These are phyloP conservation scores for Auriscalpium vulgare DNA, from an alignment of 768 basidiomycete species.

Conservation along the genomic window DNA sequence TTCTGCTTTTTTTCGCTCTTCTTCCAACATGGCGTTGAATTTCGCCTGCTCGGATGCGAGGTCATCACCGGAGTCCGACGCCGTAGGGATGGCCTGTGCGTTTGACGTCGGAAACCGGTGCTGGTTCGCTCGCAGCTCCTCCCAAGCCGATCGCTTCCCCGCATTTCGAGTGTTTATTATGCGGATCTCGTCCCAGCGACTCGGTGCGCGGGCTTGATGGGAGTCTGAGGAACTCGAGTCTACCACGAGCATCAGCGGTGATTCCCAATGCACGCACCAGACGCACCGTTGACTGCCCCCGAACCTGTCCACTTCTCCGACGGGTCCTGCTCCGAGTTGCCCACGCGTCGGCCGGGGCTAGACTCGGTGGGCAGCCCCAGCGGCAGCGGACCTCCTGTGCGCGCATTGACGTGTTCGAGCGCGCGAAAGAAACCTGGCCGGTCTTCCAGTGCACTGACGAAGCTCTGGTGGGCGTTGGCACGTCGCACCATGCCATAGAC, in stretches of 20 bases:
- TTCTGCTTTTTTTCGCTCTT: constrained; percentile 36
- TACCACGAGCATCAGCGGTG: not conserved
- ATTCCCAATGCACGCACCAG: not conserved
- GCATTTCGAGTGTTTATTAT: constrained; percentile 36
- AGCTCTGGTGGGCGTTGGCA: constrained; percentile 22
- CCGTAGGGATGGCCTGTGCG: constrained; percentile 31
- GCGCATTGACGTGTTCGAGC: constrained; percentile 24
- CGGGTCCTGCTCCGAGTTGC: constrained; percentile 4
- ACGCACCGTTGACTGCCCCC: not conserved
- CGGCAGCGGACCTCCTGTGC: constrained; percentile 10
- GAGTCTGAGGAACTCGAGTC: not conserved
- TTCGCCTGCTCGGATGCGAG: constrained; percentile 41
- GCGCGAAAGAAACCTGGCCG: constrained; percentile 23
- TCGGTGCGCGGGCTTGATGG: constrained; percentile 15
- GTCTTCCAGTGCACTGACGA: constrained; percentile 24
- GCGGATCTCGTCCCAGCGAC: constrained; percentile 64
- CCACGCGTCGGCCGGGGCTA: constrained; percentile 6
- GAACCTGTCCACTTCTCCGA: not conserved
- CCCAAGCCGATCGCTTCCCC: constrained; percentile 52
- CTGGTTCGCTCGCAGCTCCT: constrained; percentile 47
- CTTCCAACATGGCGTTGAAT: constrained; percentile 54
- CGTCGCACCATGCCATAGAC: constrained; percentile 24
- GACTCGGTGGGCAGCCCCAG: constrained; percentile 10
- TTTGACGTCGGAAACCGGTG: constrained; percentile 15
- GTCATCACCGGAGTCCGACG: constrained; percentile 22